Evolutionary conservation across 345 rosid genomes (phyloP), one percentile per base, ranked within the genome.

Genomic region (Salix brachista): DNA sequence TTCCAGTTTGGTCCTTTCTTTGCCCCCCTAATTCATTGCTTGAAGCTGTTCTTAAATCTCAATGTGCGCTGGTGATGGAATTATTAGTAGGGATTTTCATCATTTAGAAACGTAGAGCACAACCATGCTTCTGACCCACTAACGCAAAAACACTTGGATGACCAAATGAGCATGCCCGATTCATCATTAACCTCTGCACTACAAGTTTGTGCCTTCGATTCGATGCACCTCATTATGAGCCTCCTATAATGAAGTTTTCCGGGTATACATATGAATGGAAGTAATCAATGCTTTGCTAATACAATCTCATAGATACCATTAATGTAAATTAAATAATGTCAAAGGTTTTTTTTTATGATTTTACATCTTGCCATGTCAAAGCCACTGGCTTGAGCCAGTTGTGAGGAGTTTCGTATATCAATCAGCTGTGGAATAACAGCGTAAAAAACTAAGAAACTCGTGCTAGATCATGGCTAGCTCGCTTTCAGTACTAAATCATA

Each of bases 81-180:
- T 37, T 23, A 70, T n/a, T 34, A 58, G 25, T 52, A 2, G 36
- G 25, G n/a, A 26, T 23, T 10, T 64, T 61, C 52, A 79, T 79
- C 66, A 70, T 70, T 70, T 13, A 25, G 36, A 11, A 21, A 9
- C 62, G 46, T 26, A 32, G 42, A 48, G 36, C 71, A 75, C 21
- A 32, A 6, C 32, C 48, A 61, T 50, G 16, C 14, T n/a, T 34
- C 2, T 66, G 65, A 25, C 48, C 65, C 65, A 67, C 37, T 23
- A 37, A 41, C 44, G 44, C 44, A 41, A 10, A 54, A 17, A 75
- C 8, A 46, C 17, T 32, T 37, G 30, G 61, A 65, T 23, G 58
- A 36, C 69, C 68, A 6, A 68, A 71, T 67, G 56, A 72, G 65
- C 77, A 66, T 67, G 71, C 79, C 44, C 18, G 67, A 56, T 69